phyloP scores from a whole-genome alignment of 2,329 filamentous ascomycete species.

The Ascochyta clinopodiicola region DNA sequence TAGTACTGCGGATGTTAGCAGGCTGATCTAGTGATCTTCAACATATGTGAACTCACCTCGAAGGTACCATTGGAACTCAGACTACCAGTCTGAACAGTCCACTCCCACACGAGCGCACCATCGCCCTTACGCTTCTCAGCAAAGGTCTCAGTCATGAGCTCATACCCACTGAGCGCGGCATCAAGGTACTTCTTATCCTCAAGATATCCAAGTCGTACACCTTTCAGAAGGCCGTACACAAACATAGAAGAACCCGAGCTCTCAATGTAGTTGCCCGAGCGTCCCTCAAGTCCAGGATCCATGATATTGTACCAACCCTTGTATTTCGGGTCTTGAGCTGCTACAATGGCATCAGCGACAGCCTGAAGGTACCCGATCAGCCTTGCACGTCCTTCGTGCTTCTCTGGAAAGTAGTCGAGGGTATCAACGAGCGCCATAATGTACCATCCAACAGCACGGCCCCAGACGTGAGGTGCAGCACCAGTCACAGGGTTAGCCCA shows the following conservation, averaged over 20 bases:
- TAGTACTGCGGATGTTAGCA: conserved; percentile 22
- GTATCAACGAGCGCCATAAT: conserved; percentile 58
- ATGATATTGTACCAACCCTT: conserved; percentile 66
- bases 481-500: conserved; percentile 61
- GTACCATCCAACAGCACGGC: conserved; percentile 61
- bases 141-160: conserved; percentile 19
- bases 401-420: conserved; percentile 43
- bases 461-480: conserved; percentile 60
- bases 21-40: not conserved
- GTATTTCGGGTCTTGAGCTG: conserved; percentile 30
- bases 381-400: conserved; percentile 14
- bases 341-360: conserved; percentile 45
- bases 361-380: conserved; percentile 37
- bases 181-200: conserved; percentile 14
- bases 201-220: conserved; percentile 13
- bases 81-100: conserved; percentile 21
- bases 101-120: conserved; percentile 16
- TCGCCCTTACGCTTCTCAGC: conserved; percentile 11
- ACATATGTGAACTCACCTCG: conserved; percentile 6
- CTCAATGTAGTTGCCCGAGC: conserved; percentile 65
- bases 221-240: conserved; percentile 59
- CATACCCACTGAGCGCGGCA: conserved; percentile 16
- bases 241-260: conserved; percentile 66
- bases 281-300: conserved; percentile 48
- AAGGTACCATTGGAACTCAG: conserved; percentile 21